A percentile compares a stretch with the other conserved stretches of the same genome.
phyloP scores from a whole-genome alignment of 148 eudicot genomes.

The Mesembryanthemum crystallinum region DNA sequence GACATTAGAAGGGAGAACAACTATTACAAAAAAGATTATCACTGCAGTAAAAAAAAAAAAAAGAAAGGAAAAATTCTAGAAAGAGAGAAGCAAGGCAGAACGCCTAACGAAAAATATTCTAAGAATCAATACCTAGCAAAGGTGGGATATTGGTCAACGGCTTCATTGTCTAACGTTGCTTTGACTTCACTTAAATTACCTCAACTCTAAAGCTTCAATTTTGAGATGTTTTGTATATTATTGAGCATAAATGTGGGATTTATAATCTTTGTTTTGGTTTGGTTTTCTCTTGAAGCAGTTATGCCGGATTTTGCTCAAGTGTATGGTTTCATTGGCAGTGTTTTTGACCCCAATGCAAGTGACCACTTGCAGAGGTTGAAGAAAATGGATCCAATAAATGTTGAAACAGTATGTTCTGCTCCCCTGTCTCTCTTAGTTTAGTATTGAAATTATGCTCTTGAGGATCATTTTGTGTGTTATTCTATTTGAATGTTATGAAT shows the following conservation, averaged over 20 bases:
- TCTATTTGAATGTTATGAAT: neutral
- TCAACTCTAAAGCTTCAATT: too few species aligned
- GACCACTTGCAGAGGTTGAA: slow-evolving; percentile 65
- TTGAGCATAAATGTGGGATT: neutral
- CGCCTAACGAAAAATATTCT: too few species aligned
- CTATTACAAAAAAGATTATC: too few species aligned
- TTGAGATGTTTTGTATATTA: neutral
- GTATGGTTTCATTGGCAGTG: slow-evolving; percentile 79
- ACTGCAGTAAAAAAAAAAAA: too few species aligned
- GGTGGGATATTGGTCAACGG: neutral
- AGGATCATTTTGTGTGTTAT: neutral
- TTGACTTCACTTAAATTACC: neutral
- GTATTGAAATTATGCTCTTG: neutral
- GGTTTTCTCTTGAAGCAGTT: slow-evolving; percentile 37
- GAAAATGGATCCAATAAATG: slow-evolving; percentile 76
- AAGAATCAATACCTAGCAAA: too few species aligned
- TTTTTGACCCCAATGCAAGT: slow-evolving; percentile 62
- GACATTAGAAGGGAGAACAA: too few species aligned
- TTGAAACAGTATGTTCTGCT: slow-evolving; percentile 64
- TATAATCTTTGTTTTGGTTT: neutral
- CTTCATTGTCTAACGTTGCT: neutral
- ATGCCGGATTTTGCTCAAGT: slow-evolving; percentile 84
- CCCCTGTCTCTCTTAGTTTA: neutral
- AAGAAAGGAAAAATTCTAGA: too few species aligned
- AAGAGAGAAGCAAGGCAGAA: too few species aligned